Percentiles rank a stretch among this genome's conserved stretches.
Conservation (phyloP, 2,329 filamentous ascomycete genomes). For the Berkeleyomyces rouxiae region DNA sequence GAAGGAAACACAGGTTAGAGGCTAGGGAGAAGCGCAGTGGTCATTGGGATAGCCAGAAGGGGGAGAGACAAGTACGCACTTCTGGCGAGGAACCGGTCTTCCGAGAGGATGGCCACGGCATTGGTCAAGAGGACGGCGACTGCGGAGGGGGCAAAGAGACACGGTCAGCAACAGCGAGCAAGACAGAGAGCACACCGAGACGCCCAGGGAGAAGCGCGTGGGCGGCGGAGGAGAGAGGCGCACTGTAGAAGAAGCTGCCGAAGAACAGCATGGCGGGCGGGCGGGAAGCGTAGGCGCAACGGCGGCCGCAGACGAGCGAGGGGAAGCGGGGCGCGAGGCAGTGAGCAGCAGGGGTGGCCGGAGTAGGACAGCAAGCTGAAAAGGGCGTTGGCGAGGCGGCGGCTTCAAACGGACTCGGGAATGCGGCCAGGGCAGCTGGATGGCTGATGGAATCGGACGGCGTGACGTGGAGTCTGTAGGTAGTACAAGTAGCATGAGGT, state of each 20-base stretch:
- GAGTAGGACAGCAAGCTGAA: too few relatives aligned
- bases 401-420: too few relatives aligned
- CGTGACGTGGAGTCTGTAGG: not conserved
- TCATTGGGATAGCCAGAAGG: not conserved
- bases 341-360: not conserved
- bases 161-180: not conserved
- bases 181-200: not conserved
- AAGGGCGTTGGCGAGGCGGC: too few relatives aligned
- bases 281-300: not conserved
- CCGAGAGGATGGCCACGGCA: conserved; percentile 80
- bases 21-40: too few relatives aligned
- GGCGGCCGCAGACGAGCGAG: not conserved
- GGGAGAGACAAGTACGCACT: conserved; percentile 25
- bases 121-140: conserved; percentile 81
- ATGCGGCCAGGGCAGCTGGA: too few relatives aligned
- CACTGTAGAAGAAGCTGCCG: conserved; percentile 52
- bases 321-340: not conserved
- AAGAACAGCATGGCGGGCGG: conserved; percentile 45
- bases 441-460: too few relatives aligned
- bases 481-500: too few relatives aligned
- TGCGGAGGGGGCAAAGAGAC: conserved; percentile 9
- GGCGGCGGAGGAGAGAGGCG: conserved; percentile 3
- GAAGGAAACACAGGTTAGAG: conserved; percentile 12
- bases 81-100: conserved; percentile 75
- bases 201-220: not conserved